A percentile compares a stretch with the other conserved stretches of the same genome.
These are phyloP conservation scores for Ettlia oleoabundans DNA, from an alignment of 139 green algal genomes.

Conservation along the genomic window DNA sequence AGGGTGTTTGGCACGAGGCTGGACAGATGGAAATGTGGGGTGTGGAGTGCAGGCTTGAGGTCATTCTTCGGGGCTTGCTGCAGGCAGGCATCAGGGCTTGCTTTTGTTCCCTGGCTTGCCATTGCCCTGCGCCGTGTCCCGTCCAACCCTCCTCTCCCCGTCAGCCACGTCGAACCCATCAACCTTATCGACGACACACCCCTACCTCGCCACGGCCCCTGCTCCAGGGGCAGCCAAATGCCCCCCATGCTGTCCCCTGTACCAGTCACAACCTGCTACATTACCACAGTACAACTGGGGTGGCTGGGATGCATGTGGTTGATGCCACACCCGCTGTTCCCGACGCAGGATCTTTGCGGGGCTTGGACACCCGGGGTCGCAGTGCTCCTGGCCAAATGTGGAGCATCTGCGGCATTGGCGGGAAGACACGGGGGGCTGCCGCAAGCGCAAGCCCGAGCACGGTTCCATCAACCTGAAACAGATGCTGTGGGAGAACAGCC, in stretches of 20 bases:
- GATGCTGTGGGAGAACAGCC: constrained; percentile 40
- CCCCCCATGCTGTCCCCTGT: no score
- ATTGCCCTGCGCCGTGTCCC: not conserved
- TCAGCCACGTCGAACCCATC: not conserved
- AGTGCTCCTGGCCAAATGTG: constrained; percentile 57
- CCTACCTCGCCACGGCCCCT: no score
- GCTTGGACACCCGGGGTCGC: constrained; percentile 58
- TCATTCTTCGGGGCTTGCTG: not conserved
- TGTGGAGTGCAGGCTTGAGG: not conserved
- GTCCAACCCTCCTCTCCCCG: no score
- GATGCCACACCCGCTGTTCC: not conserved
- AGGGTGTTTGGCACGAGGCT: not conserved
- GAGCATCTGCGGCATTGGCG: constrained; percentile 67
- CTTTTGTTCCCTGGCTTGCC: not conserved
- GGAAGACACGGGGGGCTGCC: constrained; percentile 61
- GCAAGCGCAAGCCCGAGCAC: constrained; percentile 40
- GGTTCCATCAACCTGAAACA: constrained; percentile 17
- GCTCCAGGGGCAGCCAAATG: no score
- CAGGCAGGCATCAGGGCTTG: not conserved
- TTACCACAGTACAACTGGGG: not conserved
- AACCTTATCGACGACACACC: no score
- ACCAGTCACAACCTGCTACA: no score
- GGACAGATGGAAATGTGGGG: not conserved
- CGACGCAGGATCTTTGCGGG: constrained; percentile 47
- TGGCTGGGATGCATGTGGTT: not conserved